Evolutionary conservation across 345 rosid species (phyloP), one percentile per base, ranked within the genome.

Genomic region (Streptanthus diversifolius): DNA sequence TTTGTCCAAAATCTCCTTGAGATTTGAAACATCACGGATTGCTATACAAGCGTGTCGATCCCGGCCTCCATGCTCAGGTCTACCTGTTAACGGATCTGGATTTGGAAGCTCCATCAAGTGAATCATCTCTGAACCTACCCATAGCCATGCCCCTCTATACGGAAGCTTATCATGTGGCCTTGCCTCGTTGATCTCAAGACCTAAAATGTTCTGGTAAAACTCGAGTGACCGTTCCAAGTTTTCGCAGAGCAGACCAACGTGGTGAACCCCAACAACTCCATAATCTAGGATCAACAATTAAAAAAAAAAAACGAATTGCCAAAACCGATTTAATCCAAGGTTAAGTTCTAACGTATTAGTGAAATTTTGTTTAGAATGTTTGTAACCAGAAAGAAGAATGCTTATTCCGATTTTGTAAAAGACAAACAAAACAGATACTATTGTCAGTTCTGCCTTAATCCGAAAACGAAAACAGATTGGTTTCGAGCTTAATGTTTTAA

Each of bases 21-120:
- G 84, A 76, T 80, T 84, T 11, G 92, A 83, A 45, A 93, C 97
- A 64, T 91, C 85, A 19, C 83, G 84, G 53, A 93, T 85, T 24
- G 95, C 88, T 15, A 93, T 83, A 73, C 98, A 93, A 25, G 97
- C 86, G 15, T 93, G 98, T 30, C 97, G 89, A 64, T 93, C 98
- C 10, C 97, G 83, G 44, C 98, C 97, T 9, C 98, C 98, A 7
- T 93, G 98, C 59, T 84, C 84, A 0, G 98, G 91, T 63, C 98
- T 83, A 81, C 98, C 98, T 0, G 83, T 82, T 77, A 91, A 85
- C 0, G 98, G 98, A 79, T 93, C 97, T 1, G 98, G 97, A 82
- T 91, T 91, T 10, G 97, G 93, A 60, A 91, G 98, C 82, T 93
- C 98, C 98, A 93, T 93, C n/a, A 93, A 74, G 78, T 93, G 98